These are phyloP conservation scores for Puccinia polysora DNA, from an alignment of 1,284 basidiomycete genomes.

Conservation along the genomic window DNA sequence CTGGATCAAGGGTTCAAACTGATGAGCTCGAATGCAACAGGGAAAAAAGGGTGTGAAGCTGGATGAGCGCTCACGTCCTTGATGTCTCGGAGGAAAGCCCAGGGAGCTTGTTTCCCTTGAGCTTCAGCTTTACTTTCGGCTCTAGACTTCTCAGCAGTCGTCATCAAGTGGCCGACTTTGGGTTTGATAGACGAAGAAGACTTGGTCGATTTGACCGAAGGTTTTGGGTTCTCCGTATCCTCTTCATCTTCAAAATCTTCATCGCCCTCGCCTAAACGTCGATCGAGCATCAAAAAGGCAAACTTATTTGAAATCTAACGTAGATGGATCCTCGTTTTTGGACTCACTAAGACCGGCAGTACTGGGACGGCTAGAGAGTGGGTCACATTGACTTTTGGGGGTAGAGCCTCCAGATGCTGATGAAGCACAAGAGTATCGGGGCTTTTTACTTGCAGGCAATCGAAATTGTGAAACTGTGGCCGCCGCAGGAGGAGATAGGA, in stretches of 20 bases:
- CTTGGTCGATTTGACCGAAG: slow-evolving; percentile 12
- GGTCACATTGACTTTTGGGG: slow-evolving; percentile 5
- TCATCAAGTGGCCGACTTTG: background rate
- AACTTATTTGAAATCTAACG: background rate
- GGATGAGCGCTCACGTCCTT: slow-evolving; percentile 23
- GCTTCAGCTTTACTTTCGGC: background rate
- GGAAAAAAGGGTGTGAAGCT: background rate
- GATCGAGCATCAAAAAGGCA: background rate
- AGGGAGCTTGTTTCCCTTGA: slow-evolving; percentile 37
- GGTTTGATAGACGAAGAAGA: background rate
- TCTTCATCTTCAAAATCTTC: slow-evolving; percentile 27
- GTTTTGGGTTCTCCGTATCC: background rate
- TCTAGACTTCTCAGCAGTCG: slow-evolving; percentile 18
- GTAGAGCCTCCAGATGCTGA: slow-evolving; percentile 29
- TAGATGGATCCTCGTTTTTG: too few species aligned
- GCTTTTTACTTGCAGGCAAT: slow-evolving; percentile 22
- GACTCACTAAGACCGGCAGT: slow-evolving; percentile 17
- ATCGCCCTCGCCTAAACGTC: background rate
- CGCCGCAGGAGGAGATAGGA: too few species aligned
- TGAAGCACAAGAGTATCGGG: slow-evolving; percentile 36
- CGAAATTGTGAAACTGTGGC: slow-evolving; percentile 25
- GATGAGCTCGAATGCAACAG: background rate
- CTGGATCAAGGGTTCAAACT: slow-evolving; percentile 55
- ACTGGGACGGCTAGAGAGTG: slow-evolving; percentile 4
- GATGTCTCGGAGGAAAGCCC: slow-evolving; percentile 41